Percentiles rank a stretch among this genome's conserved stretches.
Conservation (phyloP, 2,329 filamentous ascomycete genomes). For the Aureobasidium sp. region DNA sequence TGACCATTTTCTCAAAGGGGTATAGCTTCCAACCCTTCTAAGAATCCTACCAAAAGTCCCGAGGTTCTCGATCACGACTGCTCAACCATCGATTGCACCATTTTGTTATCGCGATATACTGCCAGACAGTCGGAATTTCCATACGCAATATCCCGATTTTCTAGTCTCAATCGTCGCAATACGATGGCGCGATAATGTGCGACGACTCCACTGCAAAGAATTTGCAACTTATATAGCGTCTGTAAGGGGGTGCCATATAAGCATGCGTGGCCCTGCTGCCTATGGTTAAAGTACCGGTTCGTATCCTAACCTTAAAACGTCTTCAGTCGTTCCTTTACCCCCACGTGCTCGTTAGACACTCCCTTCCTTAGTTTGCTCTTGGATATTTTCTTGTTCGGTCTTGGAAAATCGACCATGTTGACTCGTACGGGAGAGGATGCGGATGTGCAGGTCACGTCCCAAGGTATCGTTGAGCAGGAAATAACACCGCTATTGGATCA, state of each 20-base stretch:
- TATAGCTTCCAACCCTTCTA: background rate
- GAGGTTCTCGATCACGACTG: slow-evolving; percentile 18
- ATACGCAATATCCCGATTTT: background rate
- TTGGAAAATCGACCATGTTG: slow-evolving; percentile 9
- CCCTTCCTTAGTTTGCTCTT: background rate
- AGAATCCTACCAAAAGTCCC: background rate
- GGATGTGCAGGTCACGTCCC: background rate
- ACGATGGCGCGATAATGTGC: background rate
- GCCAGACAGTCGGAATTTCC: background rate
- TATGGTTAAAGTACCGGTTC: slow-evolving; percentile 1
- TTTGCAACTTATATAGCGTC: background rate
- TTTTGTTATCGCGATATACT: background rate
- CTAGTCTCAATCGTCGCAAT: background rate
- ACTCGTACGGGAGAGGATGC: background rate
- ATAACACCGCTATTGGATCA: background rate
- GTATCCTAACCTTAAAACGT: slow-evolving; percentile 14
- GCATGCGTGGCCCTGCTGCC: slow-evolving; percentile 13
- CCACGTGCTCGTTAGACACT: background rate
- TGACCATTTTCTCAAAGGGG: background rate
- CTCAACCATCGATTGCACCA: slow-evolving; percentile 18
- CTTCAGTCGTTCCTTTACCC: background rate
- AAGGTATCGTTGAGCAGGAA: background rate
- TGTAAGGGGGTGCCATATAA: background rate
- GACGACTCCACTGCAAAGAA: background rate
- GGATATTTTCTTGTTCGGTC: background rate